Conservation (phyloP, 352 stramenopile genomes). For the Phytophthora pini region DNA sequence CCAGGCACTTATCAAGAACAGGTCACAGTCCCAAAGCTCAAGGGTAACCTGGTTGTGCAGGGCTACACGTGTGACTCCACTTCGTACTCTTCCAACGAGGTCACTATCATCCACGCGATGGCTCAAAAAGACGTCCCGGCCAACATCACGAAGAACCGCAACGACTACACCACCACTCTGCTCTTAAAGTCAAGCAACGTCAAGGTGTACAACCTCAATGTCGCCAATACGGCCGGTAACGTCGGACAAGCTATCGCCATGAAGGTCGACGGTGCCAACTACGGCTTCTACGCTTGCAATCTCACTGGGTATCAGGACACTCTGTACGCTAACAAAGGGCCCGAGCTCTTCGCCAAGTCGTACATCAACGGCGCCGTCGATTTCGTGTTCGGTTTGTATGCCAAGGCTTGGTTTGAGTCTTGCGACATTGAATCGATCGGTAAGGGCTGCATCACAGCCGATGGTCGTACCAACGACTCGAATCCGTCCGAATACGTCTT, state of each 20-base stretch:
- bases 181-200: constrained; percentile 21
- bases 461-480: constrained; percentile 19
- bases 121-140: constrained; percentile 27
- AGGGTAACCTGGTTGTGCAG: constrained; percentile 21
- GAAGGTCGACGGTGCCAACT: constrained; percentile 17
- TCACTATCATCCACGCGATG: constrained; percentile 29
- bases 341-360: constrained; percentile 20
- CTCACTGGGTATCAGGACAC: constrained; percentile 30
- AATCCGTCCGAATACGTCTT: constrained; percentile 31
- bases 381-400: constrained; percentile 28
- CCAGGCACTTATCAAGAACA: constrained; percentile 22
- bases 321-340: constrained; percentile 18
- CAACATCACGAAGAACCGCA: constrained; percentile 15
- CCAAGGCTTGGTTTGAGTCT: constrained; percentile 30
- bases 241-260: constrained; percentile 20
- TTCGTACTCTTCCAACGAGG: constrained; percentile 24
- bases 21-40: constrained; percentile 12
- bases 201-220: constrained; percentile 33
- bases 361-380: constrained; percentile 25
- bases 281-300: constrained; percentile 29
- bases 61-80: constrained; percentile 28
- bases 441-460: constrained; percentile 17
- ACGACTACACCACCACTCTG: constrained; percentile 26
- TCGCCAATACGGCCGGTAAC: constrained; percentile 21
- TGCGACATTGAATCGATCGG: constrained; percentile 24